phyloP scores from a whole-genome alignment of 2,329 filamentous ascomycete species.

The Colletotrichum lentis region DNA sequence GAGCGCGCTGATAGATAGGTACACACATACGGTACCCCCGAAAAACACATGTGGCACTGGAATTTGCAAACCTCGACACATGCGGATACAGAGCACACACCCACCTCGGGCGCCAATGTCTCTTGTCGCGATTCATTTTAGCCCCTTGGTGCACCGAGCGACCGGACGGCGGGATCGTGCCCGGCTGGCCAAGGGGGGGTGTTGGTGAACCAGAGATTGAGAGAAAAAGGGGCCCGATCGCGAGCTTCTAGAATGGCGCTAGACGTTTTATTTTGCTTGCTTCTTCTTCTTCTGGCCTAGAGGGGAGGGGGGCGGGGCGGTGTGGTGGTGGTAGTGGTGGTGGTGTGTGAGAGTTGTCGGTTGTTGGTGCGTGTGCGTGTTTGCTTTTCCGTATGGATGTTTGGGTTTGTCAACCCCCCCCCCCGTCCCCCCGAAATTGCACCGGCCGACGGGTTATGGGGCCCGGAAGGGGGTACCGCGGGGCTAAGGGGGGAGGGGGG shows the following conservation, averaged over 20 bases:
- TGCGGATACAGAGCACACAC: no score
- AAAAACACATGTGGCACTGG: neutral
- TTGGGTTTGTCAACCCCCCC: no score
- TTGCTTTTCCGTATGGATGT: no score
- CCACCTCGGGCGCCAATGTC: no score
- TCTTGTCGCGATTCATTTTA: conserved; percentile 5
- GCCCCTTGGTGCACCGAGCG: conserved; percentile 5
- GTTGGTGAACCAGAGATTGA: neutral
- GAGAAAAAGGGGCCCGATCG: neutral
- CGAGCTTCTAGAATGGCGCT: conserved; percentile 32
- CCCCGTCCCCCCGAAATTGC: conserved; percentile 19
- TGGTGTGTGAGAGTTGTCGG: no score
- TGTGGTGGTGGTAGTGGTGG: neutral
- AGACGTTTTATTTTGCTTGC: neutral
- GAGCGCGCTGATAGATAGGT: neutral
- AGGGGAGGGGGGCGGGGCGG: neutral
- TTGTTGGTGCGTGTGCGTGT: neutral
- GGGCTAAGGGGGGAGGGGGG: conserved; percentile 12
- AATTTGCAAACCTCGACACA: neutral
- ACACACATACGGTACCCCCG: no score
- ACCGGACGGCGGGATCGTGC: neutral
- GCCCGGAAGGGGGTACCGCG: neutral
- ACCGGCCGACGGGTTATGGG: conserved; percentile 30
- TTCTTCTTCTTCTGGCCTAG: neutral
- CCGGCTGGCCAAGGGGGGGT: neutral